Conservation (phyloP, 108 stramenopile species). For the Conticribra guillardii region DNA sequence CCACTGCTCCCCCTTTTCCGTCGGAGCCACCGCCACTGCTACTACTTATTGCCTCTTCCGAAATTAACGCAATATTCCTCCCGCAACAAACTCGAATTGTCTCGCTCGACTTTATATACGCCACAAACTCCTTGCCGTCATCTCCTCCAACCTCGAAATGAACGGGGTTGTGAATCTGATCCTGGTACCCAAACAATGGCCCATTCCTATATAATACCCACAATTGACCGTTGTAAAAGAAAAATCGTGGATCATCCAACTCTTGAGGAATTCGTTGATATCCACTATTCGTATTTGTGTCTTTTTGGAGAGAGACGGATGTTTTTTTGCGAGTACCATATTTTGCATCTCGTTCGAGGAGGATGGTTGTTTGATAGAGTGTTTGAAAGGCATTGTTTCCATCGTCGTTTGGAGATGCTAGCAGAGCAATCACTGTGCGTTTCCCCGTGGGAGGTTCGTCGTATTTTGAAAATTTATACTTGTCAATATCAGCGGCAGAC, state of each 20-base stretch:
- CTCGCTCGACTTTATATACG: slow-evolving; percentile 73
- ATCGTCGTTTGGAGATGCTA: slow-evolving; percentile 2
- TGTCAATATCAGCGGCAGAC: slow-evolving; percentile 45
- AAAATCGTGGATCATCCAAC: slow-evolving; percentile 86
- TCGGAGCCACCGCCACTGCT: not conserved
- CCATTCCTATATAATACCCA: slow-evolving; percentile 87
- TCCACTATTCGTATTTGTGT: not conserved
- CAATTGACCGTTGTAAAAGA: slow-evolving; percentile 61
- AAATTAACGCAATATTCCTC: slow-evolving; percentile 86
- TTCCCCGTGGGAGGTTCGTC: slow-evolving; percentile 60
- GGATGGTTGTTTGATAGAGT: slow-evolving; percentile 64
- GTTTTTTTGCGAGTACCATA: slow-evolving; percentile 55
- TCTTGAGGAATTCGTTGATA: slow-evolving; percentile 42
- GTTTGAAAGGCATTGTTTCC: slow-evolving; percentile 46
- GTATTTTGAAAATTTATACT: slow-evolving; percentile 41
- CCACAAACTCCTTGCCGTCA: slow-evolving; percentile 33
- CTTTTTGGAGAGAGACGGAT: slow-evolving; percentile 15
- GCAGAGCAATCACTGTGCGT: slow-evolving; percentile 50
- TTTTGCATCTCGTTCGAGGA: slow-evolving; percentile 64
- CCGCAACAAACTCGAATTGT: slow-evolving; percentile 82
- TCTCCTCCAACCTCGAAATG: slow-evolving; percentile 51
- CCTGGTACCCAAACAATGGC: slow-evolving; percentile 81
- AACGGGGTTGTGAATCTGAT: slow-evolving; percentile 77
- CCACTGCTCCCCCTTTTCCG: slow-evolving; percentile 5
- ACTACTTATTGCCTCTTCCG: slow-evolving; percentile 10